A percentile compares a stretch with the other conserved stretches of the same genome.
Evolutionary conservation across 192 early-diverging fungal species (phyloP).

Genomic region (Gaertneriomyces semiglobifer): DNA sequence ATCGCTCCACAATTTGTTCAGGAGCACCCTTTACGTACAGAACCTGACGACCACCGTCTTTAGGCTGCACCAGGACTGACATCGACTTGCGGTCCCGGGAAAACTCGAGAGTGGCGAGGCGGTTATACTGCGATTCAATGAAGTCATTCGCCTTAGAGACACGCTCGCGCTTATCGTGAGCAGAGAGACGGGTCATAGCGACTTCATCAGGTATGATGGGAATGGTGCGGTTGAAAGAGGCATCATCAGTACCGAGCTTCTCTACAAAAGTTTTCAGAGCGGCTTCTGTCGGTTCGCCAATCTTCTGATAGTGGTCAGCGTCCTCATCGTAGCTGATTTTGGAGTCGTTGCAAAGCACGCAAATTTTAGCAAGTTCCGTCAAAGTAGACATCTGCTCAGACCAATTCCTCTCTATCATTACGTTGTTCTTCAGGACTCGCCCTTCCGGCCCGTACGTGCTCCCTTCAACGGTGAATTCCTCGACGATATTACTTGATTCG

Average conservation of each 20-base stretch:
- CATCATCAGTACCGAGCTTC: conserved; percentile 80
- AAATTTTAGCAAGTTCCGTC: conserved; percentile 76
- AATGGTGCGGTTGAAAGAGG: conserved; percentile 56
- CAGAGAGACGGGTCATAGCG: conserved; percentile 28
- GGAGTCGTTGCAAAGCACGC: conserved; percentile 89
- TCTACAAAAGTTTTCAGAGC: conserved; percentile 91
- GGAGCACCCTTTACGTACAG: conserved; percentile 96
- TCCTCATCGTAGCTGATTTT: conserved; percentile 71
- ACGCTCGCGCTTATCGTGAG: conserved; percentile 33
- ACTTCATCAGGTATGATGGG: conserved; percentile 23
- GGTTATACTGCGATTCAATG: conserved; percentile 57
- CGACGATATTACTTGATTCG: conserved; percentile 40
- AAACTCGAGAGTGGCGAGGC: conserved; percentile 81
- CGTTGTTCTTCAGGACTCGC: conserved; percentile 45
- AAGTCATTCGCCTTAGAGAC: conserved; percentile 71
- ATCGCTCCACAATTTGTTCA: conserved; percentile 87
- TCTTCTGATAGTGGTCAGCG: conserved; percentile 60
- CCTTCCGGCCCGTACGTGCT: conserved; percentile 86
- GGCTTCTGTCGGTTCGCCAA: conserved; percentile 98
- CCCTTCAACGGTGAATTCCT: conserved; percentile 79
- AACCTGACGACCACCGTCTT: conserved; percentile 13
- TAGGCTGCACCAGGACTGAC: conserved; percentile 75
- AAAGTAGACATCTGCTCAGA: conserved; percentile 55
- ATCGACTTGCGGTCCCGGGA: conserved; percentile 98
- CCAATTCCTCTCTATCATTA: conserved; percentile 43